Base-by-base conservation (phyloP, 2,329 filamentous ascomycete genomes). In the Chrysosporium keratinophilum region DNA sequence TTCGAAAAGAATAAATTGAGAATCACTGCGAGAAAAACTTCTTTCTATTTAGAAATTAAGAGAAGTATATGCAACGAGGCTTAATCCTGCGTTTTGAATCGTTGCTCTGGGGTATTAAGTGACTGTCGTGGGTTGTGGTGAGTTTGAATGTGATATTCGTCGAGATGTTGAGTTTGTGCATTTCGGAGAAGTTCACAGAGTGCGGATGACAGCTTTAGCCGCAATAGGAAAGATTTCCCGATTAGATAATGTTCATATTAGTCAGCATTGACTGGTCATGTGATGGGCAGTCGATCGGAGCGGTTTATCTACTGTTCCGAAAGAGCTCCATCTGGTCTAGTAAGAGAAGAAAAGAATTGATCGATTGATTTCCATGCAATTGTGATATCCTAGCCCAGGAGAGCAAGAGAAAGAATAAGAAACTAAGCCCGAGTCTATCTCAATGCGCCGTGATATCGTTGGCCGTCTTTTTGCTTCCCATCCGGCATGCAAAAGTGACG, bases 401-500 rank as follows among this genome's bases (percentile, higher is more conserved):
- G 39, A 46, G 51, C 45, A 35, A 49, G 56, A 43, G 51, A 47
- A 48, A 54, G 48, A 55, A 14, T 45, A 51, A 52, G 40, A 35
- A 54, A 20, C 23, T 52, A 46, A 52, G 59, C 39, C 50, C 52
- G 49, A 52, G 56, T 57, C 57, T 56, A 58, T 61, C 51, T 50
- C 53, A 52, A 47, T 52, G 40, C 50, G 54, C 48, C 48, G 39
- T 19, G 39, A 41, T 28, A 9, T 28, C 11, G 11, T 41, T 50
- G 39, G 34, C 48, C 37, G 11, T 34, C 23, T 31, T 50, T 57
- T 40, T 41, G 35, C 47, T 50, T 50, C 47, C 53, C 53, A 40
- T 53, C 54, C 58, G 50, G 50, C 50, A 57, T 57, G 57, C 58
- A 57, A 58, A 52, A 48, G 53, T 50, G 56, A 57, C 43, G 45